Evolutionary conservation across 2,329 filamentous ascomycete genomes (phyloP).

Genomic region (Calonectria pauciramosa): DNA sequence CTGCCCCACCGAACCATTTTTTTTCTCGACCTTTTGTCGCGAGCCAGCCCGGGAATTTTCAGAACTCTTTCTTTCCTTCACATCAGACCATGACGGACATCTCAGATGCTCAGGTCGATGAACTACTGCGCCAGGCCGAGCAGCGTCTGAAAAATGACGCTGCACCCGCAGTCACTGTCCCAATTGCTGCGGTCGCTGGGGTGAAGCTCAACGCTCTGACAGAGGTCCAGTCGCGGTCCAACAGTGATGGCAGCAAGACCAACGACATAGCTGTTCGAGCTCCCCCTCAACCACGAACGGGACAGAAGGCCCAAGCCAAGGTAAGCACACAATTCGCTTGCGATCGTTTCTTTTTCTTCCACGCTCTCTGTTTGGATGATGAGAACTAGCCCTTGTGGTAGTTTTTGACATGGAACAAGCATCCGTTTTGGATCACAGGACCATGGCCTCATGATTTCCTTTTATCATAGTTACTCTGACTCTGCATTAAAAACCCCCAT

Average conservation of each 20-base stretch:
- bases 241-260: conserved; percentile 29
- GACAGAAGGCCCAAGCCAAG: conserved; percentile 44
- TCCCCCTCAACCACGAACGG: conserved; percentile 38
- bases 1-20: conserved; percentile 13
- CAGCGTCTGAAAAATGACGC: conserved; percentile 47
- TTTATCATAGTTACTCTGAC: conserved; percentile 83
- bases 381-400: conserved; percentile 55
- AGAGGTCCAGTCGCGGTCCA: conserved; percentile 30
- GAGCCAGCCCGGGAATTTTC: background rate
- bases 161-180: conserved; percentile 33
- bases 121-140: conserved; percentile 51
- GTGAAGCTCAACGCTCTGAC: conserved; percentile 31
- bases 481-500: conserved; percentile 26
- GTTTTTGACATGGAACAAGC: conserved; percentile 54
- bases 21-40: conserved; percentile 17
- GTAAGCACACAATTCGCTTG: conserved; percentile 38
- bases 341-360: background rate
- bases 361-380: conserved; percentile 50
- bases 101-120: conserved; percentile 48
- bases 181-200: conserved; percentile 29
- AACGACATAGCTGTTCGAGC: conserved; percentile 44
- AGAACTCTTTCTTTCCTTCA: conserved; percentile 34
- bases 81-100: conserved; percentile 49
- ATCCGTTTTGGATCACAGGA: conserved; percentile 59
- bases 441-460: conserved; percentile 72